Conservation (phyloP, 1,139 yeast genomes). For the Pichia kudriavzevii region DNA sequence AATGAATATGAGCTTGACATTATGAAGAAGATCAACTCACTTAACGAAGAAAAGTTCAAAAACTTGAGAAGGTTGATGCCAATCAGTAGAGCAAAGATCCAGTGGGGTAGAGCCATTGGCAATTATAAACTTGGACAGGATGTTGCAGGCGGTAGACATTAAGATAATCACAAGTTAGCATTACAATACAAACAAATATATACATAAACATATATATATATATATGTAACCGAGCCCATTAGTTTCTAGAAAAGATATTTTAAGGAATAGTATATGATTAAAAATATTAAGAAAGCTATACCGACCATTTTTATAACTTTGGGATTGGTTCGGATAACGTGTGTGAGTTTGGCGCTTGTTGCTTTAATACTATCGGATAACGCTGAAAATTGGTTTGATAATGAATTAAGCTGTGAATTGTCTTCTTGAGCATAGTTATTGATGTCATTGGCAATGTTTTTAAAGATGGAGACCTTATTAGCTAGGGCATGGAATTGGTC, state of each 20-base stretch:
- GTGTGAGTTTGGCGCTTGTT: constrained; percentile 60
- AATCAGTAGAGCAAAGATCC: constrained; percentile 80
- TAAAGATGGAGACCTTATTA: constrained; percentile 50
- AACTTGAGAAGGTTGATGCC: constrained; percentile 85
- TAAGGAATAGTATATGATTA: constrained; percentile 59
- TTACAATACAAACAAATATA: neutral
- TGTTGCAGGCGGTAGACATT: constrained; percentile 41
- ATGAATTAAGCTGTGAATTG: constrained; percentile 45
- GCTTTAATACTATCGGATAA: constrained; percentile 54
- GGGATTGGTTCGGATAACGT: constrained; percentile 51
- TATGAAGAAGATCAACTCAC: constrained; percentile 55
- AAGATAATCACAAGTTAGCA: neutral
- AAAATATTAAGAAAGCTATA: constrained; percentile 50
- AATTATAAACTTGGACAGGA: constrained; percentile 85
- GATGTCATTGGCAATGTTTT: constrained; percentile 57
- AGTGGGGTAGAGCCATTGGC: constrained; percentile 94
- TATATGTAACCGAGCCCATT: too few species aligned
- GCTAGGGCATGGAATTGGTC: constrained; percentile 52
- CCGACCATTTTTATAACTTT: constrained; percentile 51
- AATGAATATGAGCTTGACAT: constrained; percentile 51
- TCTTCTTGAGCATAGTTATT: constrained; percentile 53
- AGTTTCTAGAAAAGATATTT: too few species aligned
- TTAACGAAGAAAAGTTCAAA: constrained; percentile 79
- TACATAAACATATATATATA: neutral
- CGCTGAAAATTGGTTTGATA: constrained; percentile 54